Percentiles rank a stretch among this genome's conserved stretches.
phyloP scores from a whole-genome alignment of 2,329 filamentous ascomycete species.

The Chlorencoelia australis region DNA sequence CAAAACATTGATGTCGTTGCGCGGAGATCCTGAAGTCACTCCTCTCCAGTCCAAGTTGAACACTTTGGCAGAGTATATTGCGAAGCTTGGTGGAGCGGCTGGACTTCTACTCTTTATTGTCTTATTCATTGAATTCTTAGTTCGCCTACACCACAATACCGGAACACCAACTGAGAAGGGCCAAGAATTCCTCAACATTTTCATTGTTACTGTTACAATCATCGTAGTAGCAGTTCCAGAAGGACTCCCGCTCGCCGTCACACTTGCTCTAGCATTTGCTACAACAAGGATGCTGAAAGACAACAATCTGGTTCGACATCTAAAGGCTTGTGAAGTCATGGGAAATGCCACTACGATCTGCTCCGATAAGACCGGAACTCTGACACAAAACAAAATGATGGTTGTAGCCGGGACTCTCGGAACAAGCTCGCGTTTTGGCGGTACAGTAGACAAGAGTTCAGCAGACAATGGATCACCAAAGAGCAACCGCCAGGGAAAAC shows the following conservation, averaged over 20 bases:
- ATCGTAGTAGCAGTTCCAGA: conserved; percentile 62
- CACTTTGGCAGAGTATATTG: conserved; percentile 67
- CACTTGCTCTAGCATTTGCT: conserved; percentile 56
- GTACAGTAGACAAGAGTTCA: conserved; percentile 23
- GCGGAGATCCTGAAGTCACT: conserved; percentile 67
- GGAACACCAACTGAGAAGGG: conserved; percentile 44
- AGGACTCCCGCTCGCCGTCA: conserved; percentile 57
- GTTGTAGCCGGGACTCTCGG: conserved; percentile 65
- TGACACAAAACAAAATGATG: conserved; percentile 68
- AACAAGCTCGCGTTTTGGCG: conserved; percentile 43
- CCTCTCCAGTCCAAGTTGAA: conserved; percentile 72
- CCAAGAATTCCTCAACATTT: conserved; percentile 49
- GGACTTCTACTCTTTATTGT: conserved; percentile 70
- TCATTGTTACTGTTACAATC: conserved; percentile 56
- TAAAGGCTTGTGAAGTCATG: conserved; percentile 62
- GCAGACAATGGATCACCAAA: conserved; percentile 14
- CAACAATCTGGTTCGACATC: conserved; percentile 58
- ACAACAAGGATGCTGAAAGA: conserved; percentile 59
- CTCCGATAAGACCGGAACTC: conserved; percentile 68
- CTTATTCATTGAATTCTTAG: conserved; percentile 68
- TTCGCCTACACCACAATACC: conserved; percentile 42
- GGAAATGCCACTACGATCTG: conserved; percentile 66
- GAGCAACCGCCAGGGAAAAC: conserved; percentile 23
- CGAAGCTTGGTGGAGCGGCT: conserved; percentile 62
- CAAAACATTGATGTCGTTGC: conserved; percentile 68